Evolutionary conservation across 1,284 basidiomycete species (phyloP).

Genomic region (Gomphus bonarii): DNA sequence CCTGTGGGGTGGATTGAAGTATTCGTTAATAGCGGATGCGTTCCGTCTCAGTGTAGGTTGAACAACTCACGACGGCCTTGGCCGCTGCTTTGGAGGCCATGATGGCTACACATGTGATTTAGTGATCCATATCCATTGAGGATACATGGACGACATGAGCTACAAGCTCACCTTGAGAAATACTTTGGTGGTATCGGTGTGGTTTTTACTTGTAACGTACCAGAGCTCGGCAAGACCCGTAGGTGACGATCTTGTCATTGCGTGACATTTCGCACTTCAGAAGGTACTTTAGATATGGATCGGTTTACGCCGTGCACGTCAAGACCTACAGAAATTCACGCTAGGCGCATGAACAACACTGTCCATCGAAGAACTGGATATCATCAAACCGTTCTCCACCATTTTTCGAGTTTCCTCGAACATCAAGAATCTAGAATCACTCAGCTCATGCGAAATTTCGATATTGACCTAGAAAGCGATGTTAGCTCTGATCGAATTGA

Average conservation of each 20-base stretch:
- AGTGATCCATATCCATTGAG: neutral
- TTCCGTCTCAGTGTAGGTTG: slow-evolving; percentile 17
- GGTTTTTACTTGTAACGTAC: no score
- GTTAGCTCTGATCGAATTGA: neutral
- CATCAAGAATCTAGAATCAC: neutral
- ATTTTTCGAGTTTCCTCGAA: neutral
- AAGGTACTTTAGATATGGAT: neutral
- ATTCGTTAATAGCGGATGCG: slow-evolving; percentile 13
- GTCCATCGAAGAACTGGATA: neutral
- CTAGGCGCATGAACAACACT: neutral
- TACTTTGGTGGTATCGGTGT: neutral
- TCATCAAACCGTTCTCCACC: neutral
- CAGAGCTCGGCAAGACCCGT: no score
- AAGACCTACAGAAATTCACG: neutral
- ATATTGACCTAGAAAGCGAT: neutral
- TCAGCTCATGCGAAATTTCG: neutral
- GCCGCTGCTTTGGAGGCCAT: slow-evolving; percentile 81
- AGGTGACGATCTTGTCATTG: neutral
- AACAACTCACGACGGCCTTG: slow-evolving; percentile 58
- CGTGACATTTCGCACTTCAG: neutral
- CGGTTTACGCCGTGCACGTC: neutral
- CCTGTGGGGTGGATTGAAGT: slow-evolving; percentile 35
- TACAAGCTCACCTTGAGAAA: neutral
- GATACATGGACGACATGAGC: neutral
- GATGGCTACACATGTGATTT: neutral